Conservation (phyloP, 192 early-diverging fungal genomes). For the Coemansia sp. region DNA sequence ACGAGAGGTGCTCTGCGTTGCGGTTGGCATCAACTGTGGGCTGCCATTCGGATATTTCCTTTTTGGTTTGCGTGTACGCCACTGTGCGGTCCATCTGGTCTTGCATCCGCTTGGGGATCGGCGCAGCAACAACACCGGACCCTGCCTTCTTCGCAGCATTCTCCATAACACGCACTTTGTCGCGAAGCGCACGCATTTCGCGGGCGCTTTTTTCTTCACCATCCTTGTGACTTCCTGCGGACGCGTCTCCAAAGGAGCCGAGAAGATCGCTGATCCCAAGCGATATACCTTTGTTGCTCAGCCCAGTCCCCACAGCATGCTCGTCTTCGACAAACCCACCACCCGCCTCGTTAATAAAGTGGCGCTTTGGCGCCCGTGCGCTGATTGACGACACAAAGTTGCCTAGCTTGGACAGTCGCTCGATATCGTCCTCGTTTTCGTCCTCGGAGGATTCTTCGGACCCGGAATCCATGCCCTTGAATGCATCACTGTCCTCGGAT, state of each 20-base stretch:
- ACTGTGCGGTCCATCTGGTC: constrained; percentile 83
- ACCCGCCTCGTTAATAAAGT: constrained; percentile 43
- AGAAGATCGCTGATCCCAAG: constrained; percentile 77
- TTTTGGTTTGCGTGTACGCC: constrained; percentile 81
- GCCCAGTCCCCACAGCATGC: constrained; percentile 39
- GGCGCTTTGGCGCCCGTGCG: constrained; percentile 62
- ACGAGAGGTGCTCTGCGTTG: constrained; percentile 78
- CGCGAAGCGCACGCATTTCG: constrained; percentile 33
- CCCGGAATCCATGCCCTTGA: constrained; percentile 39
- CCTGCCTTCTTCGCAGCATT: constrained; percentile 32
- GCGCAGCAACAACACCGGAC: constrained; percentile 63
- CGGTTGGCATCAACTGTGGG: constrained; percentile 79
- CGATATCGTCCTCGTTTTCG: constrained; percentile 39
- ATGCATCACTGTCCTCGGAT: constrained; percentile 17
- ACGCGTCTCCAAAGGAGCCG: constrained; percentile 60
- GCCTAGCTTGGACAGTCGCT: constrained; percentile 55
- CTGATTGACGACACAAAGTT: constrained; percentile 67
- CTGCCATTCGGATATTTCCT: constrained; percentile 83
- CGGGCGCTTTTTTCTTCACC: constrained; percentile 38
- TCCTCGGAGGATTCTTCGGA: constrained; percentile 37
- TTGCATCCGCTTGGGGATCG: constrained; percentile 78
- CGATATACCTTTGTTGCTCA: constrained; percentile 59
- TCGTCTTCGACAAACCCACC: constrained; percentile 35
- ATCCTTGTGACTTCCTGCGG: constrained; percentile 48
- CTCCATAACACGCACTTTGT: constrained; percentile 37